Evolutionary conservation across 176 grass and related monocot species (phyloP).

Genomic region (Thalia dealbata): DNA sequence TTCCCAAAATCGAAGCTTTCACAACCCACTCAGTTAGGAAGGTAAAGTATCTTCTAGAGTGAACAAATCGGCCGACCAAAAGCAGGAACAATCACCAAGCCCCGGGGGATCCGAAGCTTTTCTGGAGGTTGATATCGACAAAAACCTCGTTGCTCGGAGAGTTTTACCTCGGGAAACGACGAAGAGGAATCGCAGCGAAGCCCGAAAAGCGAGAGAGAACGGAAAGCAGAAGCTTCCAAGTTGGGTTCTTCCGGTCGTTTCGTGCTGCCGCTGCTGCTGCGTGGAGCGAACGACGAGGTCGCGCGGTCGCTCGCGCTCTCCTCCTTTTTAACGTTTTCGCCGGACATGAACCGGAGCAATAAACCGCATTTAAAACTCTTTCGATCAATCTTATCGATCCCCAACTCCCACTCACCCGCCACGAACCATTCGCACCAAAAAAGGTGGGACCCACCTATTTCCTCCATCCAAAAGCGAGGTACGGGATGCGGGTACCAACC

Average conservation of each 20-base stretch:
- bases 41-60: neutral
- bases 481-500: too few species aligned
- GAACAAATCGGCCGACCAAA: neutral
- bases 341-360: neutral
- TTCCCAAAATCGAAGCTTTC: neutral
- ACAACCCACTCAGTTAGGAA: neutral
- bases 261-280: neutral
- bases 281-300: neutral
- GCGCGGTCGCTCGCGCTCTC: neutral
- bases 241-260: neutral
- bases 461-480: neutral
- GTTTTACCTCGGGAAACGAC: neutral
- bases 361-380: conserved; percentile 1
- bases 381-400: neutral
- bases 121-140: neutral
- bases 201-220: neutral
- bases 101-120: neutral
- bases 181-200: neutral
- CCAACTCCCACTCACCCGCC: too few species aligned
- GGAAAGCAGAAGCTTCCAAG: neutral
- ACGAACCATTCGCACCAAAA: neutral
- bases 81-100: neutral
- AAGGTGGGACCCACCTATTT: neutral
- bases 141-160: neutral
- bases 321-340: neutral